Percentiles rank a stretch among this genome's conserved stretches.
phyloP scores from a whole-genome alignment of 345 rosid species.

The Rhodomyrtus tomentosa region DNA sequence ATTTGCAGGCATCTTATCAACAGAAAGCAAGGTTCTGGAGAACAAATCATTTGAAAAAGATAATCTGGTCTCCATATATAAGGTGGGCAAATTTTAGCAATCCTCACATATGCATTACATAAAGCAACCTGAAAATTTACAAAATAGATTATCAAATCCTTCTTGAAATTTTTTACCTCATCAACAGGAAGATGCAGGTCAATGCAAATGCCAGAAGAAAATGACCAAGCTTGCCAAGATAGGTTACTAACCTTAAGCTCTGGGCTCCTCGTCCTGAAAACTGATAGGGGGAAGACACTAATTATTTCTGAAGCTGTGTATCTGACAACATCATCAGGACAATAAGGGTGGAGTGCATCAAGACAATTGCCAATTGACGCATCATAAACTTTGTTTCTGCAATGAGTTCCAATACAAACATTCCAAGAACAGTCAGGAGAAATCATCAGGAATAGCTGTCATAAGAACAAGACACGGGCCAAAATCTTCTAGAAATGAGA shows the following conservation, averaged over 20 bases:
- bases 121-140: conserved; percentile 51
- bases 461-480: background rate
- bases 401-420: background rate
- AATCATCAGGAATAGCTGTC: background rate
- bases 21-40: conserved; percentile 54
- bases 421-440: background rate
- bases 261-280: conserved; percentile 63
- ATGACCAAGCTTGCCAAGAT: background rate
- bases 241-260: conserved; percentile 63
- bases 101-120: conserved; percentile 57
- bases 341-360: conserved; percentile 37
- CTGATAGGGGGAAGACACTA: conserved; percentile 37
- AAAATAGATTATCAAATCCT: background rate
- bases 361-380: conserved; percentile 76
- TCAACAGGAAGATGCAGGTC: background rate
- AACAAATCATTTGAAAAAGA: conserved; percentile 43
- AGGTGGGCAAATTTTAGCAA: conserved; percentile 70
- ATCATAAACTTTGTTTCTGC: conserved; percentile 63
- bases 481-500: background rate
- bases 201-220: background rate
- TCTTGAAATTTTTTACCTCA: background rate
- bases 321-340: conserved; percentile 62
- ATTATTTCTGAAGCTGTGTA: conserved; percentile 60
- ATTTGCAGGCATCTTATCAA: conserved; percentile 68
- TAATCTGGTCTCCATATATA: conserved; percentile 71